phyloP scores from a whole-genome alignment of 176 grass and related monocot genomes.

The Paspalum notatum region DNA sequence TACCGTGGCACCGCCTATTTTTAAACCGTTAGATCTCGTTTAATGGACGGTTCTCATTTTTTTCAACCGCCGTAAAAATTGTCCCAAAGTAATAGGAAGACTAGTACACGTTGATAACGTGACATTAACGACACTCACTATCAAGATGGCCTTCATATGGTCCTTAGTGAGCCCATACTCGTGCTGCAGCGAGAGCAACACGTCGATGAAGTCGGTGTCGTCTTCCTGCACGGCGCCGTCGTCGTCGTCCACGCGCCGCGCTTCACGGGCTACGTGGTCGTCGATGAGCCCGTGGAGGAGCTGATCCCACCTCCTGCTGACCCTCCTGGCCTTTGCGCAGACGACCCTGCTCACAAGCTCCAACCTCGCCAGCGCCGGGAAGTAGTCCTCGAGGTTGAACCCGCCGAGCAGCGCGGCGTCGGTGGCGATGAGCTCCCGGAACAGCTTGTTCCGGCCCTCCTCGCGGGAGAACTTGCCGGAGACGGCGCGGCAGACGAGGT shows the following conservation, averaged over 20 bases:
- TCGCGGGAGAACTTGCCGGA: slow-evolving; percentile 39
- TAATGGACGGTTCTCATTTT: no score
- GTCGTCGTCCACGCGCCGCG: no score
- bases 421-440: slow-evolving; percentile 37
- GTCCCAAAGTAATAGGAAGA: no score
- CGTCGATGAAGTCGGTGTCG: neutral
- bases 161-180: slow-evolving; percentile 6
- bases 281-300: slow-evolving; percentile 44
- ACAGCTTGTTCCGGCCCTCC: slow-evolving; percentile 39
- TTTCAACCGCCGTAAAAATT: no score
- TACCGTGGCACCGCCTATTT: no score
- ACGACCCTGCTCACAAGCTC: slow-evolving; percentile 20
- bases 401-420: slow-evolving; percentile 21
- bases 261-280: slow-evolving; percentile 7
- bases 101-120: neutral
- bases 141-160: neutral
- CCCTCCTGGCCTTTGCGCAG: neutral
- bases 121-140: neutral
- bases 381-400: slow-evolving; percentile 59
- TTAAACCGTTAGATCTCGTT: no score
- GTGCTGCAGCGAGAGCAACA: neutral
- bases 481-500: slow-evolving; percentile 50
- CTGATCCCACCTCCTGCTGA: slow-evolving; percentile 39
- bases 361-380: slow-evolving; percentile 30
- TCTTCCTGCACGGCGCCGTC: neutral